Conservation (phyloP, 768 basidiomycete genomes). For the Lentinula guzmanii region DNA sequence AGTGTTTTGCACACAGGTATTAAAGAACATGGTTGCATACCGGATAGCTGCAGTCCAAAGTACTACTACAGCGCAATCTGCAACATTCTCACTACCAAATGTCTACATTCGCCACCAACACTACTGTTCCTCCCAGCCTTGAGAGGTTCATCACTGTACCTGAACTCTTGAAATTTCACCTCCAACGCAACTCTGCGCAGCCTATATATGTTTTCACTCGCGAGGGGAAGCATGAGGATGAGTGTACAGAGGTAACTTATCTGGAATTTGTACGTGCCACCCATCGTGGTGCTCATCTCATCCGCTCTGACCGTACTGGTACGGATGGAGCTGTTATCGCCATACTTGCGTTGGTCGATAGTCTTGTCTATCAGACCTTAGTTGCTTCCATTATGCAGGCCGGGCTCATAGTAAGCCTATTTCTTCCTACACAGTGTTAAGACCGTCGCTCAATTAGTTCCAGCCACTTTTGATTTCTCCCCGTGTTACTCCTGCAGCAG, state of each 20-base stretch:
- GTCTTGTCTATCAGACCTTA: conserved; percentile 20
- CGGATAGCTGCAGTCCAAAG: too few species aligned
- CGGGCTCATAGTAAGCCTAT: conserved; percentile 21
- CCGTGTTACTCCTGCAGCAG: conserved; percentile 26
- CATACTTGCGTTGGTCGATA: conserved; percentile 25
- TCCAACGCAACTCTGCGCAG: conserved; percentile 23
- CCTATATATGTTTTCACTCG: conserved; percentile 22
- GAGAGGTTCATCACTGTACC: conserved; percentile 18
- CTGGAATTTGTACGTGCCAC: conserved; percentile 21
- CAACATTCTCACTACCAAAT: not conserved
- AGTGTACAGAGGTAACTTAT: conserved; percentile 15
- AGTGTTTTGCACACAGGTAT: too few species aligned
- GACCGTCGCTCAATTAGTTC: not conserved
- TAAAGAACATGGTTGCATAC: too few species aligned
- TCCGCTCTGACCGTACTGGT: conserved; percentile 11
- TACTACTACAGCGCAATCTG: not conserved
- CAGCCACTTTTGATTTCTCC: conserved; percentile 31
- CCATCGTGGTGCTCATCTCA: conserved; percentile 20
- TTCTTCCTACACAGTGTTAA: conserved; percentile 1
- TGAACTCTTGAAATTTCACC: conserved; percentile 28
- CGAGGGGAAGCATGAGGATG: not conserved
- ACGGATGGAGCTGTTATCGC: conserved; percentile 21
- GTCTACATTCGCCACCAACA: conserved; percentile 1
- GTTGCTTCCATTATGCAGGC: conserved; percentile 19
- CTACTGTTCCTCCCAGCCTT: not conserved